Base-by-base conservation (phyloP, 345 rosid species). In the Acer saccharum region DNA sequence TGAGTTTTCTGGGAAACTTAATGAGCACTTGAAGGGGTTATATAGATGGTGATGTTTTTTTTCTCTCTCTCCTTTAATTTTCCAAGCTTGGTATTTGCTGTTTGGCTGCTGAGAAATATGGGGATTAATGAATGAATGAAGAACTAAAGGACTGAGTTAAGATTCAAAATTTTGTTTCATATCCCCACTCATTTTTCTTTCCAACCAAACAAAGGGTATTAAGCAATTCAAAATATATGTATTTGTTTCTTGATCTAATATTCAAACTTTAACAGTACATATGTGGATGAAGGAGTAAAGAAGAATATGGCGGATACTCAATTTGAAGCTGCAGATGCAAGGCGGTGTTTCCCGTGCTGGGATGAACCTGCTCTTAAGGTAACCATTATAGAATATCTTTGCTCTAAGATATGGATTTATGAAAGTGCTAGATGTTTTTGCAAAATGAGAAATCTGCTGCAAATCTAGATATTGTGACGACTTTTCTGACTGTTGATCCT, bases 331-430 rank as follows among this genome's bases (percentile, higher is more conserved):
- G 86, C 78, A 39, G 80, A 71, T 16, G 91, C 89, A 27, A 79
- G 91, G 81, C 48, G 85, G 23, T 84, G 88, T 80, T 84, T 86
- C 73, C 91, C 89, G 43, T 88, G 89, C 83, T 82, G 86, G 87
- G 91, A 88, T 35, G 91, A 88, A 41, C 89, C 91, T 29, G 84
- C 88, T 77, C 77, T 82, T 29, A 88, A 86, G 83, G 90, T 82
- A 78, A 82, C 50, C 46, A 46, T 8, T 10, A 41, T 41, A 41
- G 8, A 41, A 41, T 87, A 48, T 84, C 90, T n/a, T 84, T 87
- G 86, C 86, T 44, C 48, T 9, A 9, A 7, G 48, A 44, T 44
- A 44, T 44, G 11, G 48, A 44, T 7, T 9, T 44, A 9, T 9
- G 48, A 29, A 44, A 44, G 48, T 44, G 48, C 9, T 10, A 10